Base-by-base conservation (phyloP, 1,139 yeast species). In the Suhomyces guaymorum region DNA sequence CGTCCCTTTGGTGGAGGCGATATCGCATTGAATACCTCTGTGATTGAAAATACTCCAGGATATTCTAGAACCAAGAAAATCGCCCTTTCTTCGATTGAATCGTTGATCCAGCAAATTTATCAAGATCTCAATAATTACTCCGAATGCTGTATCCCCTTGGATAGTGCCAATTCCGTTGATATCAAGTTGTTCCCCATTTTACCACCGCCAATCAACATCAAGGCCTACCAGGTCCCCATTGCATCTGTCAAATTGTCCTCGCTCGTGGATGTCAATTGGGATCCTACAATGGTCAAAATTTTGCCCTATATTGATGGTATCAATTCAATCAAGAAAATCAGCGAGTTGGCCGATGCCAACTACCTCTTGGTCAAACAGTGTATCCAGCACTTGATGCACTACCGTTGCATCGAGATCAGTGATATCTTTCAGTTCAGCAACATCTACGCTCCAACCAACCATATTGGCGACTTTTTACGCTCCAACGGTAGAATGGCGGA, bases 51-150 rank as follows among this genome's bases (percentile, higher is more conserved):
- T 31, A 59, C 69, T 0, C 75, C 76, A 0, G 76, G 76, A 5
- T 68, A 68, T 41, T 52, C 63, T 9, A 61, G 62, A 25, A 63
- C 69, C 29, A 66, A 64, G 26, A 63, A 64, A 37, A 68, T 76
- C 24, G 66, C 71, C 18, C 57, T 78, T 18, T 70, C 80, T 7
- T 81, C 89, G 2, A 79, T 92, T 32, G 87, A 83, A 47, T 84
- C 88, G 43, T 68, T 92, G 37, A 78, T 92, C 22, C 89, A 88
- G 55, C 97, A 94, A 55, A 77, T 94, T 13, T 89, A 75, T 52
- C 97, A 89, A 57, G 99, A 94, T 57, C 70, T 94, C 49, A 94
- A 92, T 61, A 88, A 86, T 54, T 92, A 89, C 59, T 87, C 96
- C 1, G 99, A 94, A 55, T 94, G 98, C 60, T 78, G 90, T 58